Base-by-base conservation (phyloP, 2,329 filamentous ascomycete genomes). In the Sarocladiaceae sp. region DNA sequence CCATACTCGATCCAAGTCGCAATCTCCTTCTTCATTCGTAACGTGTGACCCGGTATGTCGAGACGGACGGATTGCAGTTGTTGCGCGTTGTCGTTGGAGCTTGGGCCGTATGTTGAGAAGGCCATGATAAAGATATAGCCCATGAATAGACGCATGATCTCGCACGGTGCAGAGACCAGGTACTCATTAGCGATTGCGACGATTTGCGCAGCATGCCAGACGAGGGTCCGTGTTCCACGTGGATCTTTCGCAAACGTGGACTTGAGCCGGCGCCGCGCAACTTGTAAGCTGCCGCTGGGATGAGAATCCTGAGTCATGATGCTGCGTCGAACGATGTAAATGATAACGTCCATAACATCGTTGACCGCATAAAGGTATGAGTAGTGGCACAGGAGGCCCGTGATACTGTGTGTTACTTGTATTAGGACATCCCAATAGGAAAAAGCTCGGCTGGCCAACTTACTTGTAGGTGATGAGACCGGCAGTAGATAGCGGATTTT, bases 141-240 rank as follows among this genome's bases (percentile, higher is more conserved):
- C 59, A 64, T 65, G 50, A 67, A 67, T 2, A 66, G 31, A 5
- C 64, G 61, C 57, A 66, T 58, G 26, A 64, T 62, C 40, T 66
- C 64, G 40, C 62, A 65, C 1, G 65, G 64, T 1, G 63, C 57
- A 13, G 63, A 63, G 13, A 63, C 62, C 1, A 62, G 44, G 39
- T 63, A 63, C 28, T 65, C 62, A 42, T 60, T 61, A 31, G 64
- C 62, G 3, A 62, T 56, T 10, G 60, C 59, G 4, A 64, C 55
- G 15, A 66, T 66, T 25, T 66, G 63, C 1, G 61, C 62, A 1
- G 64, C 63, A 47, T 65, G 64, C 58, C 59, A 65, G 8, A 60
- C 54, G 6, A 64, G 56, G n/a, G 46, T 56, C 1, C 64, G 56
- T 0, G 61, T 54, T 25, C 56, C 53, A 0, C 37, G 51, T 2